Conservation (phyloP, 2,329 filamentous ascomycete genomes). For the Alternaria sp. region DNA sequence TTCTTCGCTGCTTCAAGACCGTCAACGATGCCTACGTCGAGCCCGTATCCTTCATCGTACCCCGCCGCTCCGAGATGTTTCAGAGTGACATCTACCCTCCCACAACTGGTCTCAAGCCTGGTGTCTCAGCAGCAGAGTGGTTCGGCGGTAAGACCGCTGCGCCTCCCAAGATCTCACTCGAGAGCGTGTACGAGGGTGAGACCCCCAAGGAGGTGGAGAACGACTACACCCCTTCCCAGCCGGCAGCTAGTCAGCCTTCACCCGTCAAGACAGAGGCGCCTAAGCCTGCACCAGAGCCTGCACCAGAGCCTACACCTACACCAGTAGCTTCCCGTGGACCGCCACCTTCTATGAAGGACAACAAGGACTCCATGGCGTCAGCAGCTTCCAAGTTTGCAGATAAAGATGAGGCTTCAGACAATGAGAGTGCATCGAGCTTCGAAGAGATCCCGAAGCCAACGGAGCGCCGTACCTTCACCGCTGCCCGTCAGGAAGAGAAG, state of each 20-base stretch:
- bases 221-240: conserved; percentile 68
- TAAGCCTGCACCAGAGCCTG: conserved; percentile 50
- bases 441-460: conserved; percentile 82
- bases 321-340: conserved; percentile 59
- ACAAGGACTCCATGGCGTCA: conserved; percentile 84
- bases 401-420: conserved; percentile 67
- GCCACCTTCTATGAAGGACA: conserved; percentile 78
- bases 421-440: conserved; percentile 79
- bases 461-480: conserved; percentile 62
- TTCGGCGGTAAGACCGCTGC: conserved; percentile 82
- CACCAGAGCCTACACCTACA: conserved; percentile 57
- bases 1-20: conserved; percentile 93
- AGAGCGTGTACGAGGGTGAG: conserved; percentile 86
- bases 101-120: conserved; percentile 79
- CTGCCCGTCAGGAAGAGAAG: conserved; percentile 53
- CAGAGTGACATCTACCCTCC: conserved; percentile 97
- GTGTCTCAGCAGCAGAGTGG: conserved; percentile 83
- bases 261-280: conserved; percentile 63
- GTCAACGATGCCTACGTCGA: conserved; percentile 95
- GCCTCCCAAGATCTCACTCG: conserved; percentile 91
- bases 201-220: conserved; percentile 78
- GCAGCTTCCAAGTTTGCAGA: conserved; percentile 90
- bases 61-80: conserved; percentile 90
- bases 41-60: conserved; percentile 96
- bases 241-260: conserved; percentile 48